Percentiles rank a stretch among this genome's conserved stretches.
These are phyloP conservation scores for Boletus pseudo-olivaceus DNA, from an alignment of 768 basidiomycete genomes.

Conservation along the genomic window DNA sequence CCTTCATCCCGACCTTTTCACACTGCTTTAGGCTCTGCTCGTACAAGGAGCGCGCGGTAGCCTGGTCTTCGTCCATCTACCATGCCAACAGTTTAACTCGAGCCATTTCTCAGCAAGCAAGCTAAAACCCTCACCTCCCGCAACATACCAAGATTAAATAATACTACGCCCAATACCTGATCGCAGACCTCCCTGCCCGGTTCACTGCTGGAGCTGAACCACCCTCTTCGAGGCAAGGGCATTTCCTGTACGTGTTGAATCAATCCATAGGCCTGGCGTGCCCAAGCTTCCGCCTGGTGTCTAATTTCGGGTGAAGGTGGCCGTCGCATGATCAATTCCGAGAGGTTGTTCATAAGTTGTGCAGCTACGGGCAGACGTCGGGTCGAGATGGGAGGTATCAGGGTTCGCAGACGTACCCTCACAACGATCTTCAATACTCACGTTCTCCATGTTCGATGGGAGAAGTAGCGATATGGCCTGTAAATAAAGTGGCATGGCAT, in stretches of 20 bases:
- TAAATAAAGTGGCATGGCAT: conserved; percentile 61
- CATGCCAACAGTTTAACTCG: not conserved
- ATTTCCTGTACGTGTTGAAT: conserved; percentile 27
- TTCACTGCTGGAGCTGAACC: conserved; percentile 23
- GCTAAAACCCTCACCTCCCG: conserved; percentile 35
- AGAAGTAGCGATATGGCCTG: conserved; percentile 62
- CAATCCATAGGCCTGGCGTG: conserved; percentile 43
- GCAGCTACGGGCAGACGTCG: conserved; percentile 32
- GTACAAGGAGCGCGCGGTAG: conserved; percentile 30
- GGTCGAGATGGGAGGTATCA: not conserved
- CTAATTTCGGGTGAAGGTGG: conserved; percentile 35
- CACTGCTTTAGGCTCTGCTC: conserved; percentile 32
- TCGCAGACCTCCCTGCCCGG: conserved; percentile 43
- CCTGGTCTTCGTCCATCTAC: conserved; percentile 34
- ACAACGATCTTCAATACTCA: conserved; percentile 50
- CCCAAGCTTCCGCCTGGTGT: conserved; percentile 58
- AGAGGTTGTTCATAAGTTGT: conserved; percentile 49
- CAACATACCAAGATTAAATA: conserved; percentile 61
- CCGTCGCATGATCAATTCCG: conserved; percentile 38
- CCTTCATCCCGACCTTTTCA: conserved; percentile 27
- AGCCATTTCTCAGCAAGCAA: not conserved
- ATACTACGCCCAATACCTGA: conserved; percentile 49
- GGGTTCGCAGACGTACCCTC: conserved; percentile 41
- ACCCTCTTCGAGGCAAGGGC: conserved; percentile 16
- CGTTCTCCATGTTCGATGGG: conserved; percentile 34